Evolutionary conservation across 805 yeast species (phyloP).

Genomic region (Candida wancherniae): DNA sequence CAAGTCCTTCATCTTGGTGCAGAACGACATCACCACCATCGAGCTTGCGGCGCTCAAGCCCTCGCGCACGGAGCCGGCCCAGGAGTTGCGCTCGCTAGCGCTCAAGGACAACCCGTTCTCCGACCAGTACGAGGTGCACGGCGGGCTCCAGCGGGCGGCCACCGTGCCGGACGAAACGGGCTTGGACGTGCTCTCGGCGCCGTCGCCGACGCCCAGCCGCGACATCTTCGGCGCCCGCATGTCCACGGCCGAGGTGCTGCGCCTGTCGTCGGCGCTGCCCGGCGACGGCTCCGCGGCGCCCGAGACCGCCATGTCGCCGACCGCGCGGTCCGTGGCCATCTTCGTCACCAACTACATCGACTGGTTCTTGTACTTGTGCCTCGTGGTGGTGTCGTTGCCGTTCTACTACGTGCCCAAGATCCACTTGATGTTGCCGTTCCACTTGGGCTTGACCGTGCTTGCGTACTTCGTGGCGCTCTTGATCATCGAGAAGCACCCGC

Average conservation of each 20-base stretch:
- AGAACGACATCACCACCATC: conserved; percentile 38
- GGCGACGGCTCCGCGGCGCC: no score
- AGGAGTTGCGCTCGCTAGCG: conserved; percentile 2
- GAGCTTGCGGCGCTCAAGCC: conserved; percentile 18
- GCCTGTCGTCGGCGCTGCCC: no score
- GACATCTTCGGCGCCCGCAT: no score
- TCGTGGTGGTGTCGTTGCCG: conserved; percentile 55
- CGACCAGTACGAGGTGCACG: neutral
- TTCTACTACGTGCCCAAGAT: conserved; percentile 47
- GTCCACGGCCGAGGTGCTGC: no score
- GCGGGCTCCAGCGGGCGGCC: neutral
- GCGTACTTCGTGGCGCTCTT: conserved; percentile 49
- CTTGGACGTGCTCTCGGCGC: no score
- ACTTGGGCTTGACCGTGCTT: conserved; percentile 54
- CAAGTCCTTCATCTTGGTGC: conserved; percentile 11
- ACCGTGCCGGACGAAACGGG: no score
- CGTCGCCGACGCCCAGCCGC: no score
- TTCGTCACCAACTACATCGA: conserved; percentile 47
- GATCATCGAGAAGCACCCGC: conserved; percentile 41
- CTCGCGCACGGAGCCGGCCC: conserved; percentile 3
- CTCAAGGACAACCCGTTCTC: conserved; percentile 8
- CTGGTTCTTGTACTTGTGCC: conserved; percentile 43
- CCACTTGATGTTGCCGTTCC: conserved; percentile 57
- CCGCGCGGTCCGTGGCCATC: conserved; percentile 26
- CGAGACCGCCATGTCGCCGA: no score